A percentile compares a stretch with the other conserved stretches of the same genome.
Evolutionary conservation across 129 eudicot genomes (phyloP).

Genomic region (Pseudognaphalium luteoalbum): DNA sequence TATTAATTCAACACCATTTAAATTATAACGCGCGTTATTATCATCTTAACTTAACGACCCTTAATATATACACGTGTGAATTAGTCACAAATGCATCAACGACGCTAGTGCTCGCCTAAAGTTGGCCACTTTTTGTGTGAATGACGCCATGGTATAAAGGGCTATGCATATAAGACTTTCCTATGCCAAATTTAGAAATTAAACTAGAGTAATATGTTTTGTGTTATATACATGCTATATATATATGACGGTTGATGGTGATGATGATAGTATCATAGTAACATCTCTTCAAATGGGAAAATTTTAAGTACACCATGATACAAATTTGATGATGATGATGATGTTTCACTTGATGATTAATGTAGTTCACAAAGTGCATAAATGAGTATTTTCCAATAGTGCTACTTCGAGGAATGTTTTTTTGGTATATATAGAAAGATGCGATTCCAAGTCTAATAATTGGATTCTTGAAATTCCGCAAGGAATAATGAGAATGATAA

Average conservation of each 20-base stretch:
- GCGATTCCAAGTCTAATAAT: neutral
- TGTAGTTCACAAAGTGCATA: neutral
- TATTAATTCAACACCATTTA: neutral
- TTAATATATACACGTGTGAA: neutral
- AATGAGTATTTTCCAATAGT: neutral
- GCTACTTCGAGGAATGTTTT: neutral
- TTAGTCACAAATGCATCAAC: slow-evolving; percentile 16
- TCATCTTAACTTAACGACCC: neutral
- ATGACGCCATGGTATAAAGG: slow-evolving; percentile 13
- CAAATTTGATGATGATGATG: neutral
- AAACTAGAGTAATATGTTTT: neutral
- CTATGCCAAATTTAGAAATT: neutral
- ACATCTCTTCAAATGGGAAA: neutral
- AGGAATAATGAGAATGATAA: too few species aligned
- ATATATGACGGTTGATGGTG: too few species aligned
- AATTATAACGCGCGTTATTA: neutral
- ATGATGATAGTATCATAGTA: neutral
- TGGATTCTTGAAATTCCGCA: neutral
- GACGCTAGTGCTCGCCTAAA: slow-evolving; percentile 1
- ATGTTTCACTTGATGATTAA: neutral
- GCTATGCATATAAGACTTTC: slow-evolving; percentile 12
- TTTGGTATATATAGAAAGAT: neutral
- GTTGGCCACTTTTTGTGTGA: slow-evolving; percentile 17
- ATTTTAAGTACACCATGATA: neutral
- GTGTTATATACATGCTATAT: neutral